Conservation (phyloP, 345 rosid genomes). For the Pseudoturritis turrita region DNA sequence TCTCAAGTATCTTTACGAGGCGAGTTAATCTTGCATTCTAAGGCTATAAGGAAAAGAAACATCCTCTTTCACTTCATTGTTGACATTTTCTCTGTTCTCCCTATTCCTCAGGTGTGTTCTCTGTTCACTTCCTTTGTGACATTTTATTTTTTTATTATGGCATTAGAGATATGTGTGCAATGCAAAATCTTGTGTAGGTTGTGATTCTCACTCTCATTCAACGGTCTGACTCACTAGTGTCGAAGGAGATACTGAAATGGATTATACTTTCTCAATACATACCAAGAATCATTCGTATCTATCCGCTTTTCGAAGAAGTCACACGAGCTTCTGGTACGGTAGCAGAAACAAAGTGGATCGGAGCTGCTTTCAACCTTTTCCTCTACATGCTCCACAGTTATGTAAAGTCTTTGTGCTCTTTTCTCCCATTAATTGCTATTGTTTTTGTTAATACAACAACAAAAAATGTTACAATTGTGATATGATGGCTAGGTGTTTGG, state of each 20-base stretch:
- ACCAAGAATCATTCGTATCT: conserved; percentile 21
- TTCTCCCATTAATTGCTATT: neutral
- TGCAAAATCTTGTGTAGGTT: conserved; percentile 26
- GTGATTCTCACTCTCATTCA: neutral
- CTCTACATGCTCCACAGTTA: conserved; percentile 18
- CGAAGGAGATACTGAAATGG: conserved; percentile 5
- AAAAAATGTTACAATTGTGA: neutral
- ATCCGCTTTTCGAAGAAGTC: conserved; percentile 13
- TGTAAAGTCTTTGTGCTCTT: conserved; percentile 1
- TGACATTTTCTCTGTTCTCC: conserved; percentile 26
- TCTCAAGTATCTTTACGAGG: neutral
- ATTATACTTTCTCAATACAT: conserved; percentile 10
- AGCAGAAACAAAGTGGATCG: conserved; percentile 19
- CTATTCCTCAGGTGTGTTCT: conserved; percentile 31
- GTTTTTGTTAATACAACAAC: neutral
- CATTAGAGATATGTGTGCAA: neutral
- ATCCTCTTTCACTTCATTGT: neutral
- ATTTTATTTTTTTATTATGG: no score
- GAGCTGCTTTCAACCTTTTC: conserved; percentile 23
- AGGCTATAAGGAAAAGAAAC: neutral
- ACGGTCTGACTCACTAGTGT: neutral
- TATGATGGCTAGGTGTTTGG: conserved; percentile 23
- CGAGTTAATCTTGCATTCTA: neutral
- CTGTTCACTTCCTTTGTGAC: neutral
- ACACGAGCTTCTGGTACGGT: conserved; percentile 12